Evolutionary conservation across 78 protist species (phyloP), one percentile per base, ranked within the genome.

Genomic region (Dictyostelium discoideum): DNA sequence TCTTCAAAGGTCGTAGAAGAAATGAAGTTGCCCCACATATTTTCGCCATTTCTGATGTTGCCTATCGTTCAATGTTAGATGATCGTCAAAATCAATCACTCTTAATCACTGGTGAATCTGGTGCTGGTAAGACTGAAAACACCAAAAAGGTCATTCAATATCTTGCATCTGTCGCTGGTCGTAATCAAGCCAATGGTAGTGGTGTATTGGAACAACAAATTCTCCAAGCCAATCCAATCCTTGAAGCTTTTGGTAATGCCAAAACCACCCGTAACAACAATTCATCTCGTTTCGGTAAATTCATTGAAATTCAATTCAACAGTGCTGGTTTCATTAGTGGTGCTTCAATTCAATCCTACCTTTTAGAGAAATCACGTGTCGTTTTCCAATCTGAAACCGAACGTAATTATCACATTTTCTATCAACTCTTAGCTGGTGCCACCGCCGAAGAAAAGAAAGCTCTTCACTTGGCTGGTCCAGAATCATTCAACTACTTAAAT

Each of bases 331-430:
- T 79, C 67, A 99, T 99, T 39, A 16, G 76, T 60, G 99, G 99
- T 54, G 99, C 99, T 9, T 92, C 92, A 76, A 97, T 99, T 74
- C 96, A 93, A 54, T 97, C 97, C 65, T 99, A 98, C 92, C 96
- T 99, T 65, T 94, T 98, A 48, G 99, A 99, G 85, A 98, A 99
- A 97, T 87, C 98, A 9, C 98, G 99, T 65, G 97, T 98, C 76
- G 92, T 98, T 48, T 69, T 48, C 77, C 99, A 98, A 80, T 77
- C 80, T 2, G 48, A 83, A n/a, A 93, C 96, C 37, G 99, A 99
- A 95, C 96, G 99, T 67, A 94, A 82, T 63, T 99, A 97, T 96
- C 99, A 99, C 98, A 97, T 98, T 74, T 99, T 99, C 96, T 99
- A 98, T 97, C 99, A 99, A 96, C 87, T 99, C 29, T 26, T 96